Evolutionary conservation across 805 yeast genomes (phyloP), one percentile per base, ranked within the genome.

Genomic region (Jamesozyma gamospora): DNA sequence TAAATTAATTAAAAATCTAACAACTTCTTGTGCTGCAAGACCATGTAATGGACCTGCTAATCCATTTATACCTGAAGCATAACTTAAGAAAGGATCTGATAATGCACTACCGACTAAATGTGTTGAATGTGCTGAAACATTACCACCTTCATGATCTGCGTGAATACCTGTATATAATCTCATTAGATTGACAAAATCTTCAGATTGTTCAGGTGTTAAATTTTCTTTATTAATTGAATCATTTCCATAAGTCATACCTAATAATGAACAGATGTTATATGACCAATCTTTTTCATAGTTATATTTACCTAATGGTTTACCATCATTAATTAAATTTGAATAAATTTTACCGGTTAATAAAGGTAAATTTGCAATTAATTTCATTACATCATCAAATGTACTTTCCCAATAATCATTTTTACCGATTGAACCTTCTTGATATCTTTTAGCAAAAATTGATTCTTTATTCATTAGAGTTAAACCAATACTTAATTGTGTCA

Each of bases 91-190:
- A 45, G 92, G 87, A 44, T 82, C 82, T 36, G 84, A 72, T 50
- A 82, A 67, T 16, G 94, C 88, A 28, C 86, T 78, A 37, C 92
- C 92, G 31, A 83, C 90, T 57, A 82, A 67, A 66, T 82, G 90
- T 43, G 92, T 82, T 49, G 90, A 73, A 69, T 82, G 92, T 35
- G 92, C 90, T 43, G 86, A 78, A 43, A 82, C 92, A 59, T 82
- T 82, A 61, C 92, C 92, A 65, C 92, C 94, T 70, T 82, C 94
- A 69, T 82, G 94, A 62, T 82, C 94, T 40, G 83, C 75, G 69
- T 82, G 94, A 60, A 82, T 75, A 45, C 88, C 76, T 53, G 81
- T 65, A 71, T 82, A 82, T 49, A 83, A 69, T 66, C 94, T 77
- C 77, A 82, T 75, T 53, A 82, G 67, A 58, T 82, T 83, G 40